Base-by-base conservation (phyloP, 169 alveolate species). In the Neospora caninum region DNA sequence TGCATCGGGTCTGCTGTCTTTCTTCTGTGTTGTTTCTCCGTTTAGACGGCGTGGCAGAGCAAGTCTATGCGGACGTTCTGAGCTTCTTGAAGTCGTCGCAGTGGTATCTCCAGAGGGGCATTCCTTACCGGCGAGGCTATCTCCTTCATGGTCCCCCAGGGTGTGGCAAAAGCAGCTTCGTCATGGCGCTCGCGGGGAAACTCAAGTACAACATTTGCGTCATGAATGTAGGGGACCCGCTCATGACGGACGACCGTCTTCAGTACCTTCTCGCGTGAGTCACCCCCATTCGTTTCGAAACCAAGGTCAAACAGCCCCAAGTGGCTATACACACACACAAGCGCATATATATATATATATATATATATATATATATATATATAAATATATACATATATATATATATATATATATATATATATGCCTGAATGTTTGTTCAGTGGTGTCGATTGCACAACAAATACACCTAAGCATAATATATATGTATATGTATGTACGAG, bases 61-160 rank as follows among this genome's bases (percentile, higher is more conserved):
- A 86, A 38, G 39, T 94, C 43, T 38, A 67, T 31, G 92, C 49
- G 4, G 95, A 94, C 70, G 67, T 88, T n/a, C 39, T 0, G 29
- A 54, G 91, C 45, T 94, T 94, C 91, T 78, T 94, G 53, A 36
- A 70, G 41, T 43, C 92, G 18, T 64, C 95, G 0, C 38, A 36
- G 34, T 97, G 98, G 98, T 97, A 97, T 39, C 67, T 95, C 25
- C 94, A 91, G 54, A 88, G 96, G 41, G 98, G 98, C 25, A 97
- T 97, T 54, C 98, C 98, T 20, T 97, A 97, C 91, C 95, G 98
- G 38, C 94, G 98, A 43, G 97, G 98, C 10, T 97, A 97, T 80
- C 95, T 97, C 4, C 94, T 97, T 13, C 96, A 95, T 88, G 98
- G 98, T 0, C 98, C 98, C 0, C 98, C 98, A 0, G 98, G 98